Evolutionary conservation across 1,139 yeast genomes (phyloP), one percentile per base, ranked within the genome.

Genomic region (Hansenula lynferdii): DNA sequence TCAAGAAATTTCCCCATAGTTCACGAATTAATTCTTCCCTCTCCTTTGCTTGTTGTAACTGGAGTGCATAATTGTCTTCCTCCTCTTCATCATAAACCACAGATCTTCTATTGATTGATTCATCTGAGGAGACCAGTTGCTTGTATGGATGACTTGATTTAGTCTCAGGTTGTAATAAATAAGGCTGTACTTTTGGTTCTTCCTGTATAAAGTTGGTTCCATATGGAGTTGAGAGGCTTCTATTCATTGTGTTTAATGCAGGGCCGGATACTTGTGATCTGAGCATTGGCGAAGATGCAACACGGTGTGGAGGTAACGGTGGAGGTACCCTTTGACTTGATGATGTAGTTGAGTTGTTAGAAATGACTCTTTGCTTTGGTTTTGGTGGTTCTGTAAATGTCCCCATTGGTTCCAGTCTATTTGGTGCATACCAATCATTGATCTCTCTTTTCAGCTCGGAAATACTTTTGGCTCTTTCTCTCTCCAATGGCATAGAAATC

Each of bases 391-490:
- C 22, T 21, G 25, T 21, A 11, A 34, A 32, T 10, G 37, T 6
- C 3, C n/a, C 28, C 3, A 7, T n/a, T 33, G 26, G 15, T 5
- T 9, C 22, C 7, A 30, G 21, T 25, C 10, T 25, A 19, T 21
- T 24, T 9, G 37, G 31, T 11, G 21, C 36, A 15, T 43, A 32
- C 49, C 49, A 47, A 22, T 48, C 42, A 19, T 49, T 51, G 18
- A 48, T 51, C 19, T 53, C 56, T 41, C 47, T 51, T 38, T 49
- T 48, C 19, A 53, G 15, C 30, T 52, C 57, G 6, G 52, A 42
- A 5, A 52, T 51, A 27, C 54, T 49, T 26, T 52, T 45, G 2
- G 47, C 50, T 37, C 46, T 35, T 28, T 37, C 45, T 36, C 48
- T 45, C 32, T 50, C 51, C 34, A 50, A 33, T 16, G 54, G 52